Conservation (phyloP, 768 basidiomycete species). For the Pleurotus djamor region DNA sequence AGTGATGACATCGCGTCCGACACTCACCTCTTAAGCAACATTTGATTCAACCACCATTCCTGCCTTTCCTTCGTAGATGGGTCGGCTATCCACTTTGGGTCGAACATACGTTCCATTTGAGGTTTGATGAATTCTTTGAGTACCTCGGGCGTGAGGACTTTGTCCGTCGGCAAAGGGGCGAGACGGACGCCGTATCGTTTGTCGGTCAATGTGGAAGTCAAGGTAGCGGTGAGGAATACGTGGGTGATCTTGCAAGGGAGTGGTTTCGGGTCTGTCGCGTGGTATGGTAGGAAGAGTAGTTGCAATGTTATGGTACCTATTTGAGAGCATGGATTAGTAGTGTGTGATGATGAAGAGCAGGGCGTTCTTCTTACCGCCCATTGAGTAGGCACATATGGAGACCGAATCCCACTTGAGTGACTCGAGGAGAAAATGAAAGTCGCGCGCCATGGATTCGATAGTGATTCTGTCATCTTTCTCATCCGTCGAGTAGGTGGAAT, state of each 20-base stretch:
- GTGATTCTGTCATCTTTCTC: conserved; percentile 32
- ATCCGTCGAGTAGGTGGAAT: conserved; percentile 29
- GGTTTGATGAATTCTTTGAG: conserved; percentile 26
- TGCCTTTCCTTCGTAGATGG: conserved; percentile 9
- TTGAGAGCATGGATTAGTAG: background rate
- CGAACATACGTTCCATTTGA: conserved; percentile 16
- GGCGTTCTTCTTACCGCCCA: conserved; percentile 38
- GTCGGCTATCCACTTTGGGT: conserved; percentile 3
- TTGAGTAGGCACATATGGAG: conserved; percentile 46
- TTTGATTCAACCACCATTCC: conserved; percentile 14
- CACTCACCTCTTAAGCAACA: conserved; percentile 16
- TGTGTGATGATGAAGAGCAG: background rate
- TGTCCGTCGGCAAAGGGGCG: conserved; percentile 7
- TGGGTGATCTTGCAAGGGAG: conserved; percentile 40
- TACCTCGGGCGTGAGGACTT: conserved; percentile 21
- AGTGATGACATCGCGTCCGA: background rate
- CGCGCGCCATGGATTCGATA: conserved; percentile 43
- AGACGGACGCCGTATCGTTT: conserved; percentile 1
- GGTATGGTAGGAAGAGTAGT: conserved; percentile 39
- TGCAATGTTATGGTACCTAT: conserved; percentile 42
- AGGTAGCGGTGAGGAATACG: conserved; percentile 35
- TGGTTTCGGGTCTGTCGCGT: conserved; percentile 25
- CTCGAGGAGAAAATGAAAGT: conserved; percentile 36
- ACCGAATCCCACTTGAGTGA: conserved; percentile 38
- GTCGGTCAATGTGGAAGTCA: conserved; percentile 12